These are phyloP conservation scores for Ascochyta viciae-villosae DNA, from an alignment of 2,329 filamentous ascomycete species.

Conservation along the genomic window DNA sequence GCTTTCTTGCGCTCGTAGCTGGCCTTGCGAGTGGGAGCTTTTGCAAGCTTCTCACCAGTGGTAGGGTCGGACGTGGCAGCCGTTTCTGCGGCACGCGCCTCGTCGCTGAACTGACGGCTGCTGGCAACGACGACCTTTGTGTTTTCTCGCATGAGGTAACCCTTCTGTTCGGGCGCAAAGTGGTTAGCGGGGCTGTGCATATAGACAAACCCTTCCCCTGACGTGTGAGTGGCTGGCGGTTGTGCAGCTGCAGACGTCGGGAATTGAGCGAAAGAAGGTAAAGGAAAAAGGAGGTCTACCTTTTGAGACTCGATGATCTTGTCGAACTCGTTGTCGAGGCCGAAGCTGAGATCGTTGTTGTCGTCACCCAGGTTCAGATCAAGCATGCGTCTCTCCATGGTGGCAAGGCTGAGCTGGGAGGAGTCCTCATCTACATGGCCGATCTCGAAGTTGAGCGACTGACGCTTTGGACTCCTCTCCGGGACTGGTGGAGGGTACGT, in stretches of 20 bases:
- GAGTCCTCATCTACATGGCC: slow-evolving; percentile 44
- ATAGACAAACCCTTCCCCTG: slow-evolving; percentile 38
- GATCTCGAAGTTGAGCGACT: slow-evolving; percentile 45
- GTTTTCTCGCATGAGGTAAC: slow-evolving; percentile 98
- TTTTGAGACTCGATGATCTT: slow-evolving; percentile 96
- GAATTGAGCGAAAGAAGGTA: slow-evolving; percentile 43
- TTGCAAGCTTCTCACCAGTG: slow-evolving; percentile 53
- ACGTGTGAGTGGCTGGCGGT: slow-evolving; percentile 33
- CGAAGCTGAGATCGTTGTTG: slow-evolving; percentile 77
- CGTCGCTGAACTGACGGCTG: slow-evolving; percentile 64
- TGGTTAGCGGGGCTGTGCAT: slow-evolving; percentile 53
- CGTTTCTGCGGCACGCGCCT: slow-evolving; percentile 65
- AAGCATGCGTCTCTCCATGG: slow-evolving; percentile 61
- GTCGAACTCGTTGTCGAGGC: slow-evolving; percentile 91
- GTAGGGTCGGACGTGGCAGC: slow-evolving; percentile 23
- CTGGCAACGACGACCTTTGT: slow-evolving; percentile 96
- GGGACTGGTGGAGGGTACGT: slow-evolving; percentile 62
- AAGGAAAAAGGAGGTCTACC: slow-evolving; percentile 67
- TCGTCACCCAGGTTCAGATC: slow-evolving; percentile 80
- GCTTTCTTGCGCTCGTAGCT: slow-evolving; percentile 75
- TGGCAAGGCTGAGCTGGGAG: slow-evolving; percentile 38
- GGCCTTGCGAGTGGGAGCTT: slow-evolving; percentile 76
- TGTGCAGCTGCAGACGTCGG: slow-evolving; percentile 33
- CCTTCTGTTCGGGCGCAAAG: slow-evolving; percentile 75
- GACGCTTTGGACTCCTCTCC: slow-evolving; percentile 47